A percentile compares a stretch with the other conserved stretches of the same genome.
phyloP scores from a whole-genome alignment of 345 rosid species.

The Linum lewisii region DNA sequence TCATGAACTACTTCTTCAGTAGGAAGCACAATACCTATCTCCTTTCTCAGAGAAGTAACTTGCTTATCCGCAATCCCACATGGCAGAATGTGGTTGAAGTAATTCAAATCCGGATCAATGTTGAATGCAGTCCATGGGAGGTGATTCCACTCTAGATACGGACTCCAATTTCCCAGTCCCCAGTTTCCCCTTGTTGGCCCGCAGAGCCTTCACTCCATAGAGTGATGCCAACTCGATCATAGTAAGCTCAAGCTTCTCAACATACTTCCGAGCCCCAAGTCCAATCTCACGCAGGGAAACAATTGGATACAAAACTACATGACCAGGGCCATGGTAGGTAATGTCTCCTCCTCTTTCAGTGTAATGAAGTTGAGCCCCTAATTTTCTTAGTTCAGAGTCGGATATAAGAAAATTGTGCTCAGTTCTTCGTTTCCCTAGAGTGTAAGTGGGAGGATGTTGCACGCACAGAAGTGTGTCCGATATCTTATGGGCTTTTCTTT shows the following conservation, averaged over 20 bases:
- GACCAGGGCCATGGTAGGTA: slow-evolving; percentile 85
- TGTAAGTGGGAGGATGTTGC: slow-evolving; percentile 84
- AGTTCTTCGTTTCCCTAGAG: slow-evolving; percentile 65
- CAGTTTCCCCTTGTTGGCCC: slow-evolving; percentile 66
- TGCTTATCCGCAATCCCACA: slow-evolving; percentile 85
- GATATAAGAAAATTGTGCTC: slow-evolving; percentile 69
- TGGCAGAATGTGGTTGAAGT: slow-evolving; percentile 84
- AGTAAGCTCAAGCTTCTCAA: slow-evolving; percentile 61
- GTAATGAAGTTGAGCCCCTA: slow-evolving; percentile 82
- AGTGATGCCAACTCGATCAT: slow-evolving; percentile 68
- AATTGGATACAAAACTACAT: slow-evolving; percentile 71
- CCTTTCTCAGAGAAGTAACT: slow-evolving; percentile 71
- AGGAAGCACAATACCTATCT: slow-evolving; percentile 49
- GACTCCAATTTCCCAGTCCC: slow-evolving; percentile 92
- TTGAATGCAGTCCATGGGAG: slow-evolving; percentile 85
- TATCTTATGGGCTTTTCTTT: slow-evolving; percentile 44
- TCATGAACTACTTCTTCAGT: slow-evolving; percentile 61
- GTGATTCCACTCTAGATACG: slow-evolving; percentile 67
- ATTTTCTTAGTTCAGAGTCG: slow-evolving; percentile 42
- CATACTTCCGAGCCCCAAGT: slow-evolving; percentile 67
- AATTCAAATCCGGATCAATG: slow-evolving; percentile 65
- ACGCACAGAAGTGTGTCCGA: slow-evolving; percentile 62
- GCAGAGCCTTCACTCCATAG: slow-evolving; percentile 62
- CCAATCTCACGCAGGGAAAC: slow-evolving; percentile 59
- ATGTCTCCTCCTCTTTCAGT: slow-evolving; percentile 92